Percentiles rank a stretch among this genome's conserved stretches.
Evolutionary conservation across 2,329 filamentous ascomycete genomes (phyloP).

Genomic region (Lachnellula cervina): DNA sequence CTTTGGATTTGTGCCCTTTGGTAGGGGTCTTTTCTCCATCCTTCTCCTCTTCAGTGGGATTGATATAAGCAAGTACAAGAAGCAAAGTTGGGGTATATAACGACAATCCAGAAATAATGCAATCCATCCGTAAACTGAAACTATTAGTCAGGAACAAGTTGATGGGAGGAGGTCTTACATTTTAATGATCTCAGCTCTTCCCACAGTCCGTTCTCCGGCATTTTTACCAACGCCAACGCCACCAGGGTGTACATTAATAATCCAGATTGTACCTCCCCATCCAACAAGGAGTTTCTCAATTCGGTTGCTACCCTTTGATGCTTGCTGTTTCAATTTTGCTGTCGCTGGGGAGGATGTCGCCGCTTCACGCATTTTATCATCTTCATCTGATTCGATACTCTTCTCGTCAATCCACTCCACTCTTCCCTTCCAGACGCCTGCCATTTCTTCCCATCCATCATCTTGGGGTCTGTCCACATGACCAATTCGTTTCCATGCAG

Average conservation of each 20-base stretch:
- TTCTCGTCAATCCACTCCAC: constrained; percentile 91
- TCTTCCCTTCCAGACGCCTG: constrained; percentile 86
- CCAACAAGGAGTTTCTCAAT: constrained; percentile 84
- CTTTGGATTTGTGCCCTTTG: constrained; percentile 33
- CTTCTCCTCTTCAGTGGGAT: constrained; percentile 53
- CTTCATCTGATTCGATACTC: constrained; percentile 68
- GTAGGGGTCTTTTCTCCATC: constrained; percentile 30
- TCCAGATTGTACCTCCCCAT: constrained; percentile 95
- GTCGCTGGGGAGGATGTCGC: constrained; percentile 39
- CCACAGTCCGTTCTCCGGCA: constrained; percentile 65
- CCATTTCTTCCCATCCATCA: constrained; percentile 92
- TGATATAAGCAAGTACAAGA: constrained; percentile 86
- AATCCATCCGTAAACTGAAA: constrained; percentile 81
- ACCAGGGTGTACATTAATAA: constrained; percentile 82
- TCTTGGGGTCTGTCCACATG: constrained; percentile 86
- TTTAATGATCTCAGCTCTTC: constrained; percentile 84
- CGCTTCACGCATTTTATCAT: constrained; percentile 34
- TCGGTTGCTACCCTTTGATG: constrained; percentile 41
- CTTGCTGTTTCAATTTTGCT: constrained; percentile 45
- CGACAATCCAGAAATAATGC: constrained; percentile 94
- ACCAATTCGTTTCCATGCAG: constrained; percentile 90
- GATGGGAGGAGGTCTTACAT: constrained; percentile 59
- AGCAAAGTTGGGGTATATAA: constrained; percentile 91
- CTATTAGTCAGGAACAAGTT: constrained; percentile 25
- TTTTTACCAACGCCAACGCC: constrained; percentile 61